A percentile compares a stretch with the other conserved stretches of the same genome.
Evolutionary conservation across 805 yeast genomes (phyloP).

Genomic region (Saccharomyces eubayanus): DNA sequence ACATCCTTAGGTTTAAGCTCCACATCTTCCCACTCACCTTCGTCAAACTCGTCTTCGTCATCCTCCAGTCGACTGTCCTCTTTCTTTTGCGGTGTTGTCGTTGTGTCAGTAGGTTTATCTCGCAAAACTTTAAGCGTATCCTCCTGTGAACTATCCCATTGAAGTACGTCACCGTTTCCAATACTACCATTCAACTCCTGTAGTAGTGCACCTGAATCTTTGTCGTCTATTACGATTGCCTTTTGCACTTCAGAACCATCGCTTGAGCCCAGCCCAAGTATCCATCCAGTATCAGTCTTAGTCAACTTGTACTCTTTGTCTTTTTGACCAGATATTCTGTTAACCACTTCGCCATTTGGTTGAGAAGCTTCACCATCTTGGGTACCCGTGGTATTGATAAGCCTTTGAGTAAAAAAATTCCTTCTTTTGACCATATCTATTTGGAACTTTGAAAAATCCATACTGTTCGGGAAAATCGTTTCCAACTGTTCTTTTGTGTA

Average conservation of each 20-base stretch:
- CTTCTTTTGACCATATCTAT: constrained; percentile 87
- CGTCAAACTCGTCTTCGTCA: constrained; percentile 32
- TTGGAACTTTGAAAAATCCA: constrained; percentile 90
- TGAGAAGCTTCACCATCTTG: constrained; percentile 40
- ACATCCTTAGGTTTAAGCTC: constrained; percentile 28
- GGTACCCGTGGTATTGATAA: constrained; percentile 79
- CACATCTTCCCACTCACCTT: constrained; percentile 67
- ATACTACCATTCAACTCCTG: background rate
- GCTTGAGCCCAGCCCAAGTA: constrained; percentile 49
- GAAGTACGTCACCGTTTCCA: background rate
- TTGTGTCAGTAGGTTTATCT: background rate
- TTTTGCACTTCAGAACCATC: constrained; percentile 35
- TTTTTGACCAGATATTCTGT: constrained; percentile 74
- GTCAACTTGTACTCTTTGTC: constrained; percentile 68
- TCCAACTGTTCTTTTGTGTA: constrained; percentile 84
- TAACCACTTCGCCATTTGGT: constrained; percentile 21
- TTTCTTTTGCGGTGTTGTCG: constrained; percentile 8
- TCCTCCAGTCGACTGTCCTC: constrained; percentile 18
- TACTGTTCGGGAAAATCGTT: constrained; percentile 67
- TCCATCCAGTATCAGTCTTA: constrained; percentile 77
- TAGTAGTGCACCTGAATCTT: constrained; percentile 4
- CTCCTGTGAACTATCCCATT: background rate
- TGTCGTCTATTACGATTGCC: constrained; percentile 45
- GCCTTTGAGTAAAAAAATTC: constrained; percentile 78
- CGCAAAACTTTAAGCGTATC: background rate